A percentile compares a stretch with the other conserved stretches of the same genome.
phyloP scores from a whole-genome alignment of 306 rosid species.

The Luffa acutangula region DNA sequence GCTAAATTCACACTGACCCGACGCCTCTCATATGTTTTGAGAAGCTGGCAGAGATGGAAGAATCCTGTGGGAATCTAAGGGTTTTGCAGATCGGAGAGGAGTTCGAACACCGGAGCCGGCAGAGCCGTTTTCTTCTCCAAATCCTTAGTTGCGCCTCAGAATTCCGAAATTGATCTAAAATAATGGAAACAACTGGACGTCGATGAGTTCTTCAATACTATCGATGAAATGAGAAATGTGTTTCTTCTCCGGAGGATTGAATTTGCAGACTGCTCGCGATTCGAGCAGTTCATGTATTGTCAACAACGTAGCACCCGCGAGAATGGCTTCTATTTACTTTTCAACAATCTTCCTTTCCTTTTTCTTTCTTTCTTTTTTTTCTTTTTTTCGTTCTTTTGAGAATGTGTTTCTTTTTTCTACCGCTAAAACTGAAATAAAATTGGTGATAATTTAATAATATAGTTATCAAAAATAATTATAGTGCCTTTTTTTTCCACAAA shows the following conservation, averaged over 20 bases:
- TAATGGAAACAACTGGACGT: not conserved
- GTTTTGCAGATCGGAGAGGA: slow-evolving; percentile 1
- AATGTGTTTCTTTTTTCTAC: too few relatives aligned
- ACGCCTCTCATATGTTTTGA: not conserved
- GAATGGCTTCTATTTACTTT: not conserved
- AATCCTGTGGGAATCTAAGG: not conserved
- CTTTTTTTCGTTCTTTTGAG: not conserved
- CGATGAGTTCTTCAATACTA: not conserved
- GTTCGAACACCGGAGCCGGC: slow-evolving; percentile 1
- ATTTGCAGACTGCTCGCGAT: not conserved
- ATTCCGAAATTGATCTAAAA: not conserved
- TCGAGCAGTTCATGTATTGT: not conserved
- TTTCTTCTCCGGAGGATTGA: not conserved
- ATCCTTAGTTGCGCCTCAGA: not conserved
- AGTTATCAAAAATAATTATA: too few relatives aligned
- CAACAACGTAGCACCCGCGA: slow-evolving; percentile 8
- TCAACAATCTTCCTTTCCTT: not conserved
- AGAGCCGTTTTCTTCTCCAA: not conserved
- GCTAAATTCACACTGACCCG: slow-evolving; percentile 9
- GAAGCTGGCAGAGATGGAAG: not conserved
- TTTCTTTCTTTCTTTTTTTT: not conserved
- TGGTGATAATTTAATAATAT: too few relatives aligned
- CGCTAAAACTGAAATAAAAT: too few relatives aligned
- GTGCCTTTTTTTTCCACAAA: too few relatives aligned
- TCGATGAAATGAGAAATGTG: not conserved